These are phyloP conservation scores for Knufia petricola DNA, from an alignment of 2,329 filamentous ascomycete species.

Conservation along the genomic window DNA sequence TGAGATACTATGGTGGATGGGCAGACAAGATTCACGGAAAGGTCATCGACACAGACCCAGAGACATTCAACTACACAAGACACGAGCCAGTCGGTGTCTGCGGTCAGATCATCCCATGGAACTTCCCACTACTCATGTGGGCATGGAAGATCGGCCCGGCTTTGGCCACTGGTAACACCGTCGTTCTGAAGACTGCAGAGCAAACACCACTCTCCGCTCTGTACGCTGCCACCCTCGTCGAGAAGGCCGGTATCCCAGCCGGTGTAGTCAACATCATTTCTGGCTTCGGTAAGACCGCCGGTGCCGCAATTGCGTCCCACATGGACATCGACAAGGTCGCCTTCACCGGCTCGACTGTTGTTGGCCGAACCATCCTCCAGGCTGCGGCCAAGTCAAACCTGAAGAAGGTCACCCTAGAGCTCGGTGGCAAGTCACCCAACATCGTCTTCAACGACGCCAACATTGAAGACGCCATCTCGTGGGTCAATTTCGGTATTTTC, in stretches of 20 bases:
- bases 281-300: constrained; percentile 53
- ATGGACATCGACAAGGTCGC: constrained; percentile 27
- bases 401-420: constrained; percentile 29
- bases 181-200: constrained; percentile 60
- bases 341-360: constrained; percentile 28
- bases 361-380: constrained; percentile 26
- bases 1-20: constrained; percentile 84
- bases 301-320: constrained; percentile 25
- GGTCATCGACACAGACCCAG: constrained; percentile 61
- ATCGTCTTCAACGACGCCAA: constrained; percentile 30
- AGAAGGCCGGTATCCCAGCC: constrained; percentile 45
- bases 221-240: constrained; percentile 38
- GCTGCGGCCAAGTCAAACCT: constrained; percentile 26
- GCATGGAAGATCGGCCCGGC: constrained; percentile 51
- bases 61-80: constrained; percentile 69
- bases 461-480: constrained; percentile 26
- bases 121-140: constrained; percentile 28
- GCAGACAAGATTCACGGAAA: constrained; percentile 86
- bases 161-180: constrained; percentile 56
- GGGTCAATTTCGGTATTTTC: constrained; percentile 25
- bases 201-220: constrained; percentile 44
- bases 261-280: constrained; percentile 51
- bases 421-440: constrained; percentile 27
- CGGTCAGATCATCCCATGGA: constrained; percentile 78
- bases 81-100: constrained; percentile 72